A percentile compares a stretch with the other conserved stretches of the same genome.
Conservation (phyloP, 306 rosid species). For the Cicer chorassanicum region DNA sequence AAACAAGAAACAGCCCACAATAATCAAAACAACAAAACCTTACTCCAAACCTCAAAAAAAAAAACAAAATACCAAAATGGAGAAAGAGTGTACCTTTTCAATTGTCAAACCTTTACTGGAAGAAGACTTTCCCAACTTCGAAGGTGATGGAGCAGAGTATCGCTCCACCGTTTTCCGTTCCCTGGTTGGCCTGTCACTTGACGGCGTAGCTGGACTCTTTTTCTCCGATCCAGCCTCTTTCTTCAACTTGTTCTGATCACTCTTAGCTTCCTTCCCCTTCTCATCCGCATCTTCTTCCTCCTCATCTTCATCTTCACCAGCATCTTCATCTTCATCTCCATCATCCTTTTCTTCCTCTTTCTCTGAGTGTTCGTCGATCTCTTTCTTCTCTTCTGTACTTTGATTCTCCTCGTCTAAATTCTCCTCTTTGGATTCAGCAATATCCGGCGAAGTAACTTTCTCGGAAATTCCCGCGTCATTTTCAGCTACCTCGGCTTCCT, state of each 20-base stretch:
- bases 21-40: slow-evolving; percentile 15
- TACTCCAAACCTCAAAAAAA: background rate
- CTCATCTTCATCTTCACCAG: background rate
- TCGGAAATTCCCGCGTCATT: background rate
- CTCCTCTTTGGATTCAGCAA: slow-evolving; percentile 22
- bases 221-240: slow-evolving; percentile 2
- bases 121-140: slow-evolving; percentile 58
- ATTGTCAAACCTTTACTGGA: slow-evolving; percentile 59
- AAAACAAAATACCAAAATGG: background rate
- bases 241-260: slow-evolving; percentile 39
- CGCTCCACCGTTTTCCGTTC: slow-evolving; percentile 90
- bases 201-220: slow-evolving; percentile 58
- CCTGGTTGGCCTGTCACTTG: slow-evolving; percentile 79
- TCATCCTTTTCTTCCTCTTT: slow-evolving; percentile 21
- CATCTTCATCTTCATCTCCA: slow-evolving; percentile 14
- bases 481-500: background rate
- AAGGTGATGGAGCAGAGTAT: slow-evolving; percentile 61
- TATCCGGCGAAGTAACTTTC: slow-evolving; percentile 15
- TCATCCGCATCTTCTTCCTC: slow-evolving; percentile 25
- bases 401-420: slow-evolving; percentile 26
- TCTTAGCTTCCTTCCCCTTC: slow-evolving; percentile 43
- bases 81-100: slow-evolving; percentile 68
- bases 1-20: background rate
- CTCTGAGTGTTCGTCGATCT: background rate
- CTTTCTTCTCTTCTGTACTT: slow-evolving; percentile 32